Evolutionary conservation across 805 yeast genomes (phyloP), one percentile per base, ranked within the genome.

Genomic region (Spathaspora sp.): DNA sequence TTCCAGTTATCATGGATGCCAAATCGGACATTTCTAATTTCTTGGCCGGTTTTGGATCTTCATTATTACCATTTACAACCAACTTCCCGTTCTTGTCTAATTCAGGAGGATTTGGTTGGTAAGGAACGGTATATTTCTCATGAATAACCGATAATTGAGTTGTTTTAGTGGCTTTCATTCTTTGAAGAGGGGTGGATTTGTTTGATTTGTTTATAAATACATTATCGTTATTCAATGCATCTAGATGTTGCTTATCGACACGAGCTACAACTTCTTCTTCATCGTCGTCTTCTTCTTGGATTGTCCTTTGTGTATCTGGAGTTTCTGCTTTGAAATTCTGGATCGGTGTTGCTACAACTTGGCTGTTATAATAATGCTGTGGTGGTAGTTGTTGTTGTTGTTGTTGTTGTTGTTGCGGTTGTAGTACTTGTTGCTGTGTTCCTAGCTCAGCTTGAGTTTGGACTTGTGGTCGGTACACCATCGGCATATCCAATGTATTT

Each of bases 291-390:
- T 70, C 76, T 56, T 73, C 76, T 8, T 73, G 62, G 1, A 76
- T 68, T 6, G 80, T 77, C 31, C 73, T 57, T 54, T 75, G 79
- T 16, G 79, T 75, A 51, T 75, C 79, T 1, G 79, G 79, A 1
- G 79, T 75, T 43, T 72, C 78, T 3, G 60, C 54, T 5, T 51
- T 47, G 28, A 32, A 47, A 46, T 18, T 54, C 29, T 67, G 60
- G 49, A 63, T 54, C 50, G 74, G 66, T 57, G 71, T 66, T 52
- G 73, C 66, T 53, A 63, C 57, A 29, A 42, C 11, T 9, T 42
- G 46, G 47, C 28, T 49, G 52, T 35, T 56, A 56, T 12, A 17
- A 14, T 29, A 23, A 19, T 29, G 38, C 26, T 23, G 26, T 17
- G 47, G 28, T 11, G 55, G 49, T n/a, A 40, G 49, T 19, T 16